Base-by-base conservation (phyloP, 169 alveolate genomes). In the Amoebophrya sp. region DNA sequence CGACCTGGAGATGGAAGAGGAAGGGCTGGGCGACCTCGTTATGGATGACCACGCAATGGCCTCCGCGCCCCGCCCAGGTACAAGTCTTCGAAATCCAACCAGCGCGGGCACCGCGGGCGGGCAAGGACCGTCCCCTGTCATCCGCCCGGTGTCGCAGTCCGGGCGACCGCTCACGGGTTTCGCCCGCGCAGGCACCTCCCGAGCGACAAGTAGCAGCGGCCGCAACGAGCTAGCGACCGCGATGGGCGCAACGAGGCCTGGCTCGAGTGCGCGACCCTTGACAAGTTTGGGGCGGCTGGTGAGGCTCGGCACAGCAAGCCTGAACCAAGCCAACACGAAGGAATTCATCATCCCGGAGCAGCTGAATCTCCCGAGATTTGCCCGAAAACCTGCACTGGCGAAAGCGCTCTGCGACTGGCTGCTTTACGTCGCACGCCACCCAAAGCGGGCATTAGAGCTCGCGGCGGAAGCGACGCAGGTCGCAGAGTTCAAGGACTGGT, bases 211-310 rank as follows among this genome's bases (percentile, higher is more conserved):
- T 12, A 47, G 66, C 66, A 47, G 66, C 66, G 66, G 66, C 29
- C 7, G 66, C 29, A 47, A 47, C 18, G 40, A 77, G 25, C 89
- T 77, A 7, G 39, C 40, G 47, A 3, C 90, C 23, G 77, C 77
- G 0, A 3, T 32, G 39, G 47, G 91, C 77, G 54, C 2, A 29
- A 1, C 12, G 39, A 77, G 90, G 39, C 53, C 90, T 10, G 53
- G 40, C 33, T 39, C 90, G 41, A 7, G 29, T 23, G 40, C 90
- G 3, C 91, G 98, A 88, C 98, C 98, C 0, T 95, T 96, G 88
- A 97, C 98, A 55, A 94, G 96, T 25, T 96, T 97, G 77, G 98
- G 98, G 35, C 94, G 98, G 92, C 95, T 93, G 93, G 91, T 96
- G 39, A 93, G 98, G 25, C 91, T 96, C 40, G 98, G 98, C 38